Base-by-base conservation (phyloP, 2,329 filamentous ascomycete species). In the Didymella keratinophila region DNA sequence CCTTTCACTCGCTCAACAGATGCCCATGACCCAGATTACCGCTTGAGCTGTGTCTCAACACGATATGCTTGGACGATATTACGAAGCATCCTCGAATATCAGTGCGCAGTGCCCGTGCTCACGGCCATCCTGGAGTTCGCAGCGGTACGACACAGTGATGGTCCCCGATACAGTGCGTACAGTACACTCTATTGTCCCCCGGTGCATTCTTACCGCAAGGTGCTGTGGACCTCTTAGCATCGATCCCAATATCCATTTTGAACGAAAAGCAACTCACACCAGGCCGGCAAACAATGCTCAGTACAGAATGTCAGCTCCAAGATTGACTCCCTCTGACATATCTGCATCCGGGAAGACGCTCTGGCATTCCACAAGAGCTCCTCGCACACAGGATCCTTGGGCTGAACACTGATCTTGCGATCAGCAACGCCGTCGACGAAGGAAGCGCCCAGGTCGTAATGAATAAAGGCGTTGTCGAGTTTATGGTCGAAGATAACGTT, bases 401-500 rank as follows among this genome's bases (percentile, higher is more conserved):
- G 68, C 36, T 61, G 69, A 7, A 73, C 47, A n/a, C 44, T 64
- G 48, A 74, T 27, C 1, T 64, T 70, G 8, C 68, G 56, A 2
- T 71, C 71, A 0, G 59, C 43, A 30, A 74, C 72, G 1, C 63
- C 66, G 44, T 73, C 67, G 28, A 70, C 71, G 27, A 72, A 72
- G 5, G 72, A 51, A 16, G 66, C 63, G 56, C 62, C 69, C 60
- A 74, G 61, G 25, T 73, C 68, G 52, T 73, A 74, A 68, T 67
- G 71, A 18, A 74, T 56, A 12, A 60, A 55, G 9, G 57, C 56
- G 14, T 25, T 48, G 30, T 72, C 66, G 47, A 73, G 63, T 28
- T 63, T 71, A 58, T 74, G 73, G 9, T 64, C 66, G 49, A 74
- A 74, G 20, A 67, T 64, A 4, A 66, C 66, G 39, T 74, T 68